Conservation (phyloP, 2,329 filamentous ascomycete genomes). For the Dothideomycetes sp. region DNA sequence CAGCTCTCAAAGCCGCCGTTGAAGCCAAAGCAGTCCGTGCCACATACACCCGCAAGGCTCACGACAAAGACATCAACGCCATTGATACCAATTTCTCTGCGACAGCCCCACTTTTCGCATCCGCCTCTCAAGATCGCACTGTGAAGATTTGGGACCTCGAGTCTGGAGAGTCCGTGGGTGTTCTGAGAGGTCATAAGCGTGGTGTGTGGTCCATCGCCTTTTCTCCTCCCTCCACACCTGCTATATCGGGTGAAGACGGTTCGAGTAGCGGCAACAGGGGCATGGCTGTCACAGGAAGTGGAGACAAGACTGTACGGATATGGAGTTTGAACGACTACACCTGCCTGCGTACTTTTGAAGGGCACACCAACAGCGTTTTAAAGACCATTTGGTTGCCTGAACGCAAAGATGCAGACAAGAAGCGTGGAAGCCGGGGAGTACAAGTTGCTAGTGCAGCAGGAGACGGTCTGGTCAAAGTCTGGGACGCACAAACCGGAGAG, state of each 20-base stretch:
- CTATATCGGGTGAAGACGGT: conserved; percentile 55
- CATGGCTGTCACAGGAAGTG: conserved; percentile 78
- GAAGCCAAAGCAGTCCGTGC: conserved; percentile 47
- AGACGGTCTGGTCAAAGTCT: conserved; percentile 92
- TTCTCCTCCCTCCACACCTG: conserved; percentile 65
- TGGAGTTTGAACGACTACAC: conserved; percentile 91
- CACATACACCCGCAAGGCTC: conserved; percentile 81
- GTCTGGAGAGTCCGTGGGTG: conserved; percentile 81
- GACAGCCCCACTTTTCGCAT: conserved; percentile 72
- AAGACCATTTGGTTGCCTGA: conserved; percentile 80
- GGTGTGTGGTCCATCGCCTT: conserved; percentile 96
- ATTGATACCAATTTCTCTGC: conserved; percentile 61
- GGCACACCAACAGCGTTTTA: conserved; percentile 88
- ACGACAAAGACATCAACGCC: conserved; percentile 98
- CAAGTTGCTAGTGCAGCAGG: conserved; percentile 80
- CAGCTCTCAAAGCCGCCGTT: conserved; percentile 33
- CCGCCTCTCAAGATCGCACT: conserved; percentile 89
- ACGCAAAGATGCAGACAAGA: conserved; percentile 23
- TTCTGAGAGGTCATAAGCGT: conserved; percentile 82
- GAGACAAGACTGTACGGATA: conserved; percentile 90
- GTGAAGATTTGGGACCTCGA: conserved; percentile 94
- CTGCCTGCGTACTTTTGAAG: conserved; percentile 88
- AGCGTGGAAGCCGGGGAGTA: conserved; percentile 42
- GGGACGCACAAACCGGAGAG: conserved; percentile 81
- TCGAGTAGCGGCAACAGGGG: conserved; percentile 60